Evolutionary conservation across 768 basidiomycete genomes (phyloP), one percentile per base, ranked within the genome.

Genomic region (Kwoniella sp.): DNA sequence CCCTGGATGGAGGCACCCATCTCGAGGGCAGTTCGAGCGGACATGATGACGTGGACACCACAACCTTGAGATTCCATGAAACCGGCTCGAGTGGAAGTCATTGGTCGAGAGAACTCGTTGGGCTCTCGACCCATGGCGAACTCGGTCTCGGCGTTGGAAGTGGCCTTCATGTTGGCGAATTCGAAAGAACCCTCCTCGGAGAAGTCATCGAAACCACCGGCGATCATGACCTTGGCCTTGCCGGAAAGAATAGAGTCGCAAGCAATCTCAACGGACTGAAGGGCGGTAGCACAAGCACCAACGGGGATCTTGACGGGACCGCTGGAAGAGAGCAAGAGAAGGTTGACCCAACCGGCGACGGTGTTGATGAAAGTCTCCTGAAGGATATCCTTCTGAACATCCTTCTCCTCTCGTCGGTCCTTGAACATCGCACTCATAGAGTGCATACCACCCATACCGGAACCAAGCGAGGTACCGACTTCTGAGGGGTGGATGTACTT

Each of bases 291-390:
- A 73, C 96, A 99, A 64, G 96, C 96, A 63, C 96, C 96, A 64
- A 99, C 96, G 56, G 96, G 96, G 73, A 98, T 96, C 84, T 99
- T 99, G 80, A 99, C 90, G 2, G 96, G 96, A 49, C 96, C 96
- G 71, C 90, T 91, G 1, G 96, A 95, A 0, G 96, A 99, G 81
- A 99, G 82, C 2, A 99, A 85, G 17, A 99, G 84, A 29, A 99
- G 80, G 80, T 99, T 98, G 75, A 98, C 85, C 96, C 96, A 99
- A 50, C 95, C 95, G 62, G 95, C 94, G 47, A 93, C 93, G 2
- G 93, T 97, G 82, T 98, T 99, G 84, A 99, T 99, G 85, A 98
- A 99, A 30, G 96, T 98, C 81, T 99, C 96, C 80, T 98, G 96
- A 47, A 99, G 83, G 68, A 99, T 90, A 75, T 99, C 96, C 74